Base-by-base conservation (phyloP, 345 rosid species). In the Syzygium grande region DNA sequence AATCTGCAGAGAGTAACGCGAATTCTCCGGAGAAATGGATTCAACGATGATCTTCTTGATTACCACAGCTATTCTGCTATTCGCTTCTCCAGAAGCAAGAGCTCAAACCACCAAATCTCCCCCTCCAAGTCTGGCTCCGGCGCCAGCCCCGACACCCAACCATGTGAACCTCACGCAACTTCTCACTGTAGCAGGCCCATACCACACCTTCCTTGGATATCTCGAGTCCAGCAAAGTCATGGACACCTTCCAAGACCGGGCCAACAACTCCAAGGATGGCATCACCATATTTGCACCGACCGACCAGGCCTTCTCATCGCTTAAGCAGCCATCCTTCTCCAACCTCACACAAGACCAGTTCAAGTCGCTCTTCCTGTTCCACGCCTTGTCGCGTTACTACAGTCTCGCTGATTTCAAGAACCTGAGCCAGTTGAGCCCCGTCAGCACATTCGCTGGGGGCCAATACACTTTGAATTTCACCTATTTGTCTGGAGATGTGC, bases 141-240 rank as follows among this genome's bases (percentile, higher is more conserved):
- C 98, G 11, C 96, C 98, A 0, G 98, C 99, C 51, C 99, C 97
- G 0, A 90, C 92, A 2, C 94, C 99, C 4, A 90, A 89, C 10
- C 89, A 88, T 61, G 99, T 96, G 63, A 95, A 96, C 91, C 96
- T 96, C 89, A 95, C 98, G 2, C 87, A 90, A 73, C 93, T 97
- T n/a, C 94, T 97, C 84, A 89, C 95, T 2, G 98, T 95, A 30
- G 99, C 98, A 0, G 99, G 99, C 73, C 98, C 99, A 1, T 97
- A 91, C 93, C 91, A 92, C 80, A 95, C 95, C 12, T 95, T 97
- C 93, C 98, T 96, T 11, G 89, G 88, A 88, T 92, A 94, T 90
- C 94, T 97, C 49, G 86, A 90, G 84, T 93, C 98, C 29, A 92
- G 97, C 51, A 95, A 95, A 87, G 98, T 96, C 90, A 92, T 97